Percentiles rank a stretch among this genome's conserved stretches.
Evolutionary conservation across 352 stramenopile species (phyloP).

Genomic region (Pythium sukuiense): DNA sequence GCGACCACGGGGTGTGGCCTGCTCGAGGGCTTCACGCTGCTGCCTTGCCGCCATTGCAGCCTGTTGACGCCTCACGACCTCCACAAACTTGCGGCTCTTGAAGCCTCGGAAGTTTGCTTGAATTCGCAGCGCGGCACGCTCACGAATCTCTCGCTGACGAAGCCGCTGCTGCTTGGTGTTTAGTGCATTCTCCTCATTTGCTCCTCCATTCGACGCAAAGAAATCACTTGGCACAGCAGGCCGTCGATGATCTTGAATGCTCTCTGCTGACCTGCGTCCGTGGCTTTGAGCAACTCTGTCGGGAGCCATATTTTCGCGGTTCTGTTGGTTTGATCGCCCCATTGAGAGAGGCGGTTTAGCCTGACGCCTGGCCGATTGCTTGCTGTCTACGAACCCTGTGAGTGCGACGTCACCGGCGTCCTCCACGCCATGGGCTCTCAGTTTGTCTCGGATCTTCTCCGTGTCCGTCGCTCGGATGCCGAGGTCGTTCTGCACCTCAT

Average conservation of each 20-base stretch:
- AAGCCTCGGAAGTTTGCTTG: slow-evolving; percentile 48
- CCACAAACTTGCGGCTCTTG: slow-evolving; percentile 37
- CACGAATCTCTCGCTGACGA: slow-evolving; percentile 34
- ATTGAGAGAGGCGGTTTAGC: background rate
- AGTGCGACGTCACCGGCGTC: slow-evolving; percentile 18
- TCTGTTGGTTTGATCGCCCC: background rate
- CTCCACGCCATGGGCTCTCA: slow-evolving; percentile 42
- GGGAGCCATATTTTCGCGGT: background rate
- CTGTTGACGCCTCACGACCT: slow-evolving; percentile 39
- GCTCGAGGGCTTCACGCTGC: slow-evolving; percentile 21
- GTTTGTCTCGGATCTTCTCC: slow-evolving; percentile 37
- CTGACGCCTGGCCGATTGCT: slow-evolving; percentile 22
- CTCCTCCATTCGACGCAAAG: background rate
- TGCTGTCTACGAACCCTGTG: slow-evolving; percentile 25
- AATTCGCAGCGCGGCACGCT: slow-evolving; percentile 41
- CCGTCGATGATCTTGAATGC: background rate
- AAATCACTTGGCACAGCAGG: slow-evolving; percentile 1
- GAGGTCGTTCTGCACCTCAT: slow-evolving; percentile 49
- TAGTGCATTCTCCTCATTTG: background rate
- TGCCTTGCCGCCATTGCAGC: slow-evolving; percentile 23
- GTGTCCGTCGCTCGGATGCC: slow-evolving; percentile 34
- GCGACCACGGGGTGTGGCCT: slow-evolving; percentile 21
- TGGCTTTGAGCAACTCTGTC: background rate
- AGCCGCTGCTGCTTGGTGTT: background rate
- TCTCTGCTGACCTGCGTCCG: background rate